Base-by-base conservation (phyloP, 2,329 filamentous ascomycete genomes). In the Chaetothyriales sp. region DNA sequence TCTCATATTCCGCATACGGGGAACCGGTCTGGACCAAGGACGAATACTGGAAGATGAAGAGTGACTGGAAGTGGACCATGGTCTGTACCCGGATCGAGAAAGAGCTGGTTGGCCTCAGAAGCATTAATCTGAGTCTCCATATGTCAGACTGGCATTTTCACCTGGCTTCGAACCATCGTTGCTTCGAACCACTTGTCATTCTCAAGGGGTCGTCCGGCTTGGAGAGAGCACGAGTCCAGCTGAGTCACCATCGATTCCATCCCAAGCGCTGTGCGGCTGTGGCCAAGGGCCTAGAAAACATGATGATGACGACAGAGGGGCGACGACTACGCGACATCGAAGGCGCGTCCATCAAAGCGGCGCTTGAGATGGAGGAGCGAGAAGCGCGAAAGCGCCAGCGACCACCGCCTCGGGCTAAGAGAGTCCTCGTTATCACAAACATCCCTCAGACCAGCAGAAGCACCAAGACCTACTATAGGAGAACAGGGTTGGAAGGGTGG, bases 271-370 rank as follows among this genome's bases (percentile, higher is more conserved):
- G 43, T 12, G 50, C 39, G 2, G 47, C 43, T 2, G 47, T 46
- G 4, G 53, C 55, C 1, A 53, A 48, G 18, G 49, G 54, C 18
- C 47, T 59, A 28, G 57, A 59, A 48, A 53, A 55, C 18, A 48
- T 32, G 43, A 59, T 60, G 57, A 57, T 57, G 58, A 56, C 54
- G 2, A 8, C 45, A 18, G 53, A 58, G n/a, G 58, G 57, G n/a
- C 50, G 44, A 44, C 47, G 54, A 47, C 47, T 46, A 19, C 20
- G 50, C 26, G 55, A 54, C 46, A 28, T 51, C 19, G 20, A 47
- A 25, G 55, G 57, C 19, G 53, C 45, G 7, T 25, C 22, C 47
- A 22, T 18, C 42, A 46, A 54, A 42, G 50, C 50, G 26, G 53
- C 48, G 9, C 28, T 52, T 36, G 53, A 56, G 43, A 55, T 48